phyloP scores from a whole-genome alignment of 2,329 filamentous ascomycete species.

The Paraphaeosphaeria sporulosa region DNA sequence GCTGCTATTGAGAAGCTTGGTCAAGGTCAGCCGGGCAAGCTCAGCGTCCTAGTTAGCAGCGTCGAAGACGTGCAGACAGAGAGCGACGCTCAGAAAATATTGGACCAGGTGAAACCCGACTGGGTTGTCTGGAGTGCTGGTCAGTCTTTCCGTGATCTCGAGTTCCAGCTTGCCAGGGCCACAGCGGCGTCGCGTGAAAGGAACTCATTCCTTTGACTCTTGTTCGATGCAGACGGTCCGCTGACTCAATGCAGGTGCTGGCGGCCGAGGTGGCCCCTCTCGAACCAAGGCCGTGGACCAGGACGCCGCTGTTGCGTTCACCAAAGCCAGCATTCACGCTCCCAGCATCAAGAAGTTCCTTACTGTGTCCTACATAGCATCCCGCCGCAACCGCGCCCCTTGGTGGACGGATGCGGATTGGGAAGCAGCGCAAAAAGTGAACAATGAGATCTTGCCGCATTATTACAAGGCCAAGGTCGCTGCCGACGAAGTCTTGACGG shows the following conservation, averaged over 20 bases:
- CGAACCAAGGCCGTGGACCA: conserved; percentile 62
- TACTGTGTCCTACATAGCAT: conserved; percentile 62
- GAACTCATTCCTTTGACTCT: not conserved
- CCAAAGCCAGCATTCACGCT: conserved; percentile 55
- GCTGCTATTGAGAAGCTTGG: conserved; percentile 69
- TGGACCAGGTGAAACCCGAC: conserved; percentile 68
- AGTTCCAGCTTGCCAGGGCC: not conserved
- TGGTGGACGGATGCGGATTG: conserved; percentile 62
- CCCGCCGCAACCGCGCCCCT: conserved; percentile 55
- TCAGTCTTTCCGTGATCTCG: conserved; percentile 40
- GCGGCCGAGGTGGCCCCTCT: conserved; percentile 60
- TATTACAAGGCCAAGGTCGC: conserved; percentile 64
- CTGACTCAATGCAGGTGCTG: conserved; percentile 55
- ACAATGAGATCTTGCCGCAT: conserved; percentile 58
- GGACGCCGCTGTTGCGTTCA: conserved; percentile 63
- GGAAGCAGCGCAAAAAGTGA: conserved; percentile 54
- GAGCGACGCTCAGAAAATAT: conserved; percentile 66
- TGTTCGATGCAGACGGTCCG: not conserved
- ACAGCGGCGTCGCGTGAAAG: not conserved
- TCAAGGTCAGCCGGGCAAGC: conserved; percentile 65
- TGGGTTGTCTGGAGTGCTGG: conserved; percentile 75
- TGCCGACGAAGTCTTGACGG: conserved; percentile 63
- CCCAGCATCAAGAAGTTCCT: conserved; percentile 61
- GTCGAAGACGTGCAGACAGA: conserved; percentile 74
- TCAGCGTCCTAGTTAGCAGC: conserved; percentile 74